Evolutionary conservation across 805 yeast genomes (phyloP), one percentile per base, ranked within the genome.

Genomic region (Metschnikowia lachancei): DNA sequence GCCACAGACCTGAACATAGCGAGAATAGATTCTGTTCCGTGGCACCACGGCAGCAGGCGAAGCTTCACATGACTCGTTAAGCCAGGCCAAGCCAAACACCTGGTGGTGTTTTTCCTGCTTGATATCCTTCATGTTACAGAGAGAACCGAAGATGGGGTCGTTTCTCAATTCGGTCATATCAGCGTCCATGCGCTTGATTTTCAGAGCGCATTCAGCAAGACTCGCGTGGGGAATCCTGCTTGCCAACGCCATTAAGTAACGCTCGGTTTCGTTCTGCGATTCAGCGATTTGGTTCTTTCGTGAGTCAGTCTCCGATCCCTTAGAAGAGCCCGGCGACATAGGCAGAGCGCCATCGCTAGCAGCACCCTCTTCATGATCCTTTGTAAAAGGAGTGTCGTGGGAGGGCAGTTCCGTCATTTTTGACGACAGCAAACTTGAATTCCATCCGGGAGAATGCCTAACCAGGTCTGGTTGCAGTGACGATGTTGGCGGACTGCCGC

Each of bases 31-130:
- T 22, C 72, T 53, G 50, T 68, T 71, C 39, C 77, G 55, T 2
- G 77, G 76, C 3, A 70, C 69, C 11, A 72, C 76, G 3, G 73
- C 68, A 0, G 72, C 65, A 14, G 67, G 64, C 11, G 67, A 59
- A 2, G 62, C 45, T 77, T 81, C 56, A 82, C 89, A 88, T 20
- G 82, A 74, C 56, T 81, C 80, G 66, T 84, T 72, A 36, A 90
- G 70, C 87, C 95, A 87, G 2, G 85, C 78, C 78, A 88, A 77
- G 11, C 91, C 96, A 63, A 87, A 87, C 1, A 87, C 70, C 62
- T 88, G 97, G 43, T 83, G 75, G 57, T 81, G 85, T 46, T 80
- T 71, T 55, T 84, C 88, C 39, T 70, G 72, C 12, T 43, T 45
- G 22, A 41, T 34, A 35, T 43, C 53, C 26, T 36, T 43, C 14